These are phyloP conservation scores for Novymonas esmeraldas DNA, from an alignment of 208 protist species.

Conservation along the genomic window DNA sequence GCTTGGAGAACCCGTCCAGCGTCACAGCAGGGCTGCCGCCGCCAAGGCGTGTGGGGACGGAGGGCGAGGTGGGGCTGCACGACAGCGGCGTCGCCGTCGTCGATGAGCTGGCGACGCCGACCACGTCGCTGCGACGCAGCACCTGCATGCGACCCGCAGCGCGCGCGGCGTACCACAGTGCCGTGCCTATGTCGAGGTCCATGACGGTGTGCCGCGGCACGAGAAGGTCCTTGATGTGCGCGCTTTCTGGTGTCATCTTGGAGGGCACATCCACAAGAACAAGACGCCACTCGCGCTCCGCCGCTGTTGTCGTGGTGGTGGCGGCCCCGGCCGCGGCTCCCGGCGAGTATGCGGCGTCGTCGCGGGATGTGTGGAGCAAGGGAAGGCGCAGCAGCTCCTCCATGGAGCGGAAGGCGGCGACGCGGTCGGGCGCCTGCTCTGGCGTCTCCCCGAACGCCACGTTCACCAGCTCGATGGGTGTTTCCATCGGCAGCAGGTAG, in stretches of 20 bases:
- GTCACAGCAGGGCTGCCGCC: constrained; percentile 15
- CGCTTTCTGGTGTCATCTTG: constrained; percentile 29
- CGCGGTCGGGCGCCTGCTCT: constrained; percentile 82
- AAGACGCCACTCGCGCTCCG: constrained; percentile 84
- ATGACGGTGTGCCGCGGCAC: constrained; percentile 90
- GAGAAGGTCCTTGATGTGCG: constrained; percentile 72
- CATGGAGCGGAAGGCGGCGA: constrained; percentile 75
- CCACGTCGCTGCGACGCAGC: constrained; percentile 42
- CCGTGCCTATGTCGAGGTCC: constrained; percentile 96
- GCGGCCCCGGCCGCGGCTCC: not conserved
- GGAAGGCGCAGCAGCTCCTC: constrained; percentile 82
- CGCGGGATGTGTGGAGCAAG: constrained; percentile 26
- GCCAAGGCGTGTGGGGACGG: not conserved
- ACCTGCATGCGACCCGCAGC: constrained; percentile 82
- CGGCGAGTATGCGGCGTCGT: constrained; percentile 15
- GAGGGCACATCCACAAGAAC: constrained; percentile 87
- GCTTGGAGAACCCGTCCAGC: constrained; percentile 43
- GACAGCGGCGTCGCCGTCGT: not conserved
- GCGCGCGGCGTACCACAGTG: constrained; percentile 94
- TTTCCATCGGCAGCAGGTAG: constrained; percentile 70
- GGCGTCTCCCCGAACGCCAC: constrained; percentile 91
- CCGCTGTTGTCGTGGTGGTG: not conserved
- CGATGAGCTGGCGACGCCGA: not conserved
- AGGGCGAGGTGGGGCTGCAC: not conserved
- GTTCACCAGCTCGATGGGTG: constrained; percentile 95